A percentile compares a stretch with the other conserved stretches of the same genome.
phyloP scores from a whole-genome alignment of 2,329 filamentous ascomycete genomes.

The Coniochaeta prunicola region DNA sequence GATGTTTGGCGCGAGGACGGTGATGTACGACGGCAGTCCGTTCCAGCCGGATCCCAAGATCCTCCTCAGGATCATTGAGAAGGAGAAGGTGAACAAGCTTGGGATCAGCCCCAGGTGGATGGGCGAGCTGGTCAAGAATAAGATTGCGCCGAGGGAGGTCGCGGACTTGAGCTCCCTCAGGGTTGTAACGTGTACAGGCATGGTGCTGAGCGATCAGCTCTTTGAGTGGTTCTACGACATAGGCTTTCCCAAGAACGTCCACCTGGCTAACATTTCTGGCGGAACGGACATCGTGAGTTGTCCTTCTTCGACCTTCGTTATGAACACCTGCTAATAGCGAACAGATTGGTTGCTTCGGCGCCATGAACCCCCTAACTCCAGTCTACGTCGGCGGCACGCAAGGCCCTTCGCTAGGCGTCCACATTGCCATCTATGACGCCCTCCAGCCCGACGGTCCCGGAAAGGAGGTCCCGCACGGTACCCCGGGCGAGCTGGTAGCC shows the following conservation, averaged over 20 bases:
- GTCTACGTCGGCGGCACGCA: conserved; percentile 52
- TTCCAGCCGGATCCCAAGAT: conserved; percentile 61
- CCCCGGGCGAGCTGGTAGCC: conserved; percentile 68
- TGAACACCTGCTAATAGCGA: not conserved
- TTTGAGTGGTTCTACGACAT: conserved; percentile 74
- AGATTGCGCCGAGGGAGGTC: conserved; percentile 53
- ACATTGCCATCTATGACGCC: conserved; percentile 55
- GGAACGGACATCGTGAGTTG: conserved; percentile 68
- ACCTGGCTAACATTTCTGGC: conserved; percentile 68
- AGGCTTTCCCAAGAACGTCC: conserved; percentile 59
- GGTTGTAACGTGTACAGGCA: conserved; percentile 66
- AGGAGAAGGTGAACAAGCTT: conserved; percentile 62
- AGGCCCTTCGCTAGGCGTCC: conserved; percentile 40
- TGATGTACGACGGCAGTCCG: conserved; percentile 81
- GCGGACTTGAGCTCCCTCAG: conserved; percentile 55
- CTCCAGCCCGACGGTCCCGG: conserved; percentile 42
- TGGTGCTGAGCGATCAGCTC: conserved; percentile 70
- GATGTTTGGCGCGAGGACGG: conserved; percentile 48
- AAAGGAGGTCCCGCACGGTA: conserved; percentile 44
- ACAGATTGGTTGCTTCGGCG: conserved; percentile 52
- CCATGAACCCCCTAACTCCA: conserved; percentile 62
- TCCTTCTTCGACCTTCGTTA: not conserved
- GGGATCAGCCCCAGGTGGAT: conserved; percentile 74
- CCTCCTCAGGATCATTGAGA: conserved; percentile 54
- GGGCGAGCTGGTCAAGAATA: conserved; percentile 60